These are phyloP conservation scores for Rhododendron griersonianum DNA, from an alignment of 148 eudicot species.

Conservation along the genomic window DNA sequence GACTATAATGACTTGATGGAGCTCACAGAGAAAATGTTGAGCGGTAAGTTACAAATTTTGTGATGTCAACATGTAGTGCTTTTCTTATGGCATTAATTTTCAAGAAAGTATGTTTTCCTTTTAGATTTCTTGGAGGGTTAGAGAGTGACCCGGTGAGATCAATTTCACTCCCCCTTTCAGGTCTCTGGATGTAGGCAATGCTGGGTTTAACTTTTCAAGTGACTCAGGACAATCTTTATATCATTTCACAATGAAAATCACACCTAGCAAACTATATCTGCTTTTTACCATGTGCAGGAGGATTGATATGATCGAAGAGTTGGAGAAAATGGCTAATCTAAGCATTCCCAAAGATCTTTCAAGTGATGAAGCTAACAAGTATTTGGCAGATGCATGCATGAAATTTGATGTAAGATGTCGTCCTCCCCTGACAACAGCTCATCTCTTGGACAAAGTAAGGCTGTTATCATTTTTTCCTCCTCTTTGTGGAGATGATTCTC, in stretches of 20 bases:
- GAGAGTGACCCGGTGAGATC: slow-evolving; percentile 82
- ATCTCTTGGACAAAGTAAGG: slow-evolving; percentile 71
- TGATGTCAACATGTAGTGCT: neutral
- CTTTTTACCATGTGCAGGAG: slow-evolving; percentile 37
- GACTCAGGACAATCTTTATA: neutral
- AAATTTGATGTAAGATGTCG: slow-evolving; percentile 82
- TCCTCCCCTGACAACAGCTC: slow-evolving; percentile 46
- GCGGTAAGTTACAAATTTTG: slow-evolving; percentile 45
- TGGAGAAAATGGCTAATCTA: slow-evolving; percentile 79
- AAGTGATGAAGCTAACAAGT: slow-evolving; percentile 62
- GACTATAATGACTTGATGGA: slow-evolving; percentile 94
- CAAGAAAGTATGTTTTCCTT: neutral
- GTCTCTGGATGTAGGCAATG: slow-evolving; percentile 22
- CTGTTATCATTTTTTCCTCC: neutral
- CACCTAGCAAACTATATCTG: neutral
- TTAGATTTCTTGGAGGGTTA: slow-evolving; percentile 24
- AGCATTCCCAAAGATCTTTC: slow-evolving; percentile 78
- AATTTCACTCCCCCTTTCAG: slow-evolving; percentile 98
- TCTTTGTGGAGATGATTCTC: neutral
- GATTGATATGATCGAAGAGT: slow-evolving; percentile 83
- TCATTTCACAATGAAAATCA: neutral
- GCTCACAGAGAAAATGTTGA: slow-evolving; percentile 74
- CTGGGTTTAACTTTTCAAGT: neutral
- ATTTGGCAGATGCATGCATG: slow-evolving; percentile 63
- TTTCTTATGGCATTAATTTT: neutral